phyloP scores from a whole-genome alignment of 2,329 filamentous ascomycete genomes.

The Decorospora gaudefroyi region DNA sequence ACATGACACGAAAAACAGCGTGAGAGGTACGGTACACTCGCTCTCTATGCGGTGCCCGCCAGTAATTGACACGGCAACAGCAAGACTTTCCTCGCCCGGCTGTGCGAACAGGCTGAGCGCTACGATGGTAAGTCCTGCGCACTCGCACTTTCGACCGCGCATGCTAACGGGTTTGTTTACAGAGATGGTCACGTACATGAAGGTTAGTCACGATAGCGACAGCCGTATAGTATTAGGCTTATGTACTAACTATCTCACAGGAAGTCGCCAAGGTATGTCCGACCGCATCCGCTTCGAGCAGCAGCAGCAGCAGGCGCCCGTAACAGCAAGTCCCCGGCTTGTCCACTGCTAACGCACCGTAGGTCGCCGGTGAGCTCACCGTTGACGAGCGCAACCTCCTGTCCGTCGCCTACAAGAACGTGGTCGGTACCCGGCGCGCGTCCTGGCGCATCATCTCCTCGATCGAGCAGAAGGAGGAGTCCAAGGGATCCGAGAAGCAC shows the following conservation, averaged over 20 bases:
- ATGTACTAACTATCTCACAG: slow-evolving; percentile 55
- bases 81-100: slow-evolving; percentile 99
- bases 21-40: slow-evolving; percentile 52
- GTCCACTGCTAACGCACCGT: slow-evolving; percentile 26
- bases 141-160: slow-evolving; percentile 22
- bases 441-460: slow-evolving; percentile 99
- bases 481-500: slow-evolving; percentile 96
- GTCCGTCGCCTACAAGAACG: slow-evolving; percentile 99
- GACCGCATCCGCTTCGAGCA: slow-evolving; percentile 26
- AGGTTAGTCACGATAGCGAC: slow-evolving; percentile 59
- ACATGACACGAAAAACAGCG: slow-evolving; percentile 49
- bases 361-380: slow-evolving; percentile 69
- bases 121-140: slow-evolving; percentile 77
- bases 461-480: slow-evolving; percentile 99
- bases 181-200: slow-evolving; percentile 99
- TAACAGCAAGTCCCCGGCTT: slow-evolving; percentile 15
- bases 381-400: slow-evolving; percentile 85
- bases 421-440: slow-evolving; percentile 95
- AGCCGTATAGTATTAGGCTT: slow-evolving; percentile 3
- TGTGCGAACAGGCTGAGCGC: slow-evolving; percentile 99
- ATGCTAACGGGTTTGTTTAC: slow-evolving; percentile 44
- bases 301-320: slow-evolving; percentile 28
- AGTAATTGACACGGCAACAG: slow-evolving; percentile 42
- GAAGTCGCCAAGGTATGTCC: slow-evolving; percentile 86
- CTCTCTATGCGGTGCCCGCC: slow-evolving; percentile 17